Evolutionary conservation across 331 rosid genomes (phyloP), one percentile per base, ranked within the genome.

Genomic region (Malus hybrid): DNA sequence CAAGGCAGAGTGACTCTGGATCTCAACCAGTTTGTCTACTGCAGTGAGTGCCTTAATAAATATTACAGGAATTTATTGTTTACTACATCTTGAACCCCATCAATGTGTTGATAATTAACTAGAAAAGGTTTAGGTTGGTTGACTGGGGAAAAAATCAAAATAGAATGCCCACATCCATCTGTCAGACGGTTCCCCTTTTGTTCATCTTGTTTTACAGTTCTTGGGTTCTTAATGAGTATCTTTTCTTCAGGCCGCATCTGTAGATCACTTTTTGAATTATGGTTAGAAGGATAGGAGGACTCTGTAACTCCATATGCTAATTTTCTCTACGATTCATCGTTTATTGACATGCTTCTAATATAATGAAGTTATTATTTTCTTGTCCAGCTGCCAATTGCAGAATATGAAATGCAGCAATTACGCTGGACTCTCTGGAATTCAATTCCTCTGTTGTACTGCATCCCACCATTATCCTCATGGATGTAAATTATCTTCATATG

Each of bases 1-100:
- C 92, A 93, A 80, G 97, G 98, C 79, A 90, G 96, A 74, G 96
- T 91, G 77, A 79, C 96, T 39, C 90, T 93, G 62, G 98, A 93
- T 86, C 90, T 93, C 86, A 93, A 93, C 83, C 97, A 89, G 67
- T 93, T 93, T 83, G 87, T 91, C 74, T 93, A 86, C 76, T 93
- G 96, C 85, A 87, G 91, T 85, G 79, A 93, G 44, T 39, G 44
- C 44, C 44, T 39, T 39, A 9, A 39, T 39, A 39, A 39, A 39
- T 9, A 39, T 39, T 39, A 9, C 44, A 39, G 11, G 44, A 39
- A 39, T 39, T 39, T 39, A 9, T 39, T 39, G 44, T 39, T 39
- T 39, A 39, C 44, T 39, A 39, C 44, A 39, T 39, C 44, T 36
- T 36, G 44, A 39, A 39, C 12, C 44, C 44, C 44, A 39, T 39